phyloP scores from a whole-genome alignment of 768 basidiomycete species.

The Stropharia rugosoannulata region DNA sequence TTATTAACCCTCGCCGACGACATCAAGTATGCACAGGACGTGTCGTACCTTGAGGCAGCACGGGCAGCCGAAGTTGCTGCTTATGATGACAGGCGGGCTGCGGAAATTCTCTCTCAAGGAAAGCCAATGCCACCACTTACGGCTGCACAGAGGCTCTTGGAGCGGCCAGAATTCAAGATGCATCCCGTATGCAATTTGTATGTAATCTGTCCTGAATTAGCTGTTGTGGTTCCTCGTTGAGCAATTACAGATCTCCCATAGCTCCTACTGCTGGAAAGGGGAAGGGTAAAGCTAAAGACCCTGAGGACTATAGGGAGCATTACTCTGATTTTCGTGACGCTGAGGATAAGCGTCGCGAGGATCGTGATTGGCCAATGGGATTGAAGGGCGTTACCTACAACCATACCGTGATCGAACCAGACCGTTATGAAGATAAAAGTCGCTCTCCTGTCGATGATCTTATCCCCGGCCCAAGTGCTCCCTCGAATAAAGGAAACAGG shows the following conservation, averaged over 20 bases:
- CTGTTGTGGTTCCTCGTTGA: neutral
- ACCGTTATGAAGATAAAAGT: too few species aligned
- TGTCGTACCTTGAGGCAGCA: constrained; percentile 27
- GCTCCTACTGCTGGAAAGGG: neutral
- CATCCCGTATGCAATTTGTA: constrained; percentile 13
- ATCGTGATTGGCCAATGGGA: too few species aligned
- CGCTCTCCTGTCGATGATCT: too few species aligned
- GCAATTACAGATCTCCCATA: too few species aligned
- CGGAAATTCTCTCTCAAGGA: constrained; percentile 34
- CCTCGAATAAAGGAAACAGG: too few species aligned
- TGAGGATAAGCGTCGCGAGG: too few species aligned
- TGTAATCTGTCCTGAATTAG: neutral
- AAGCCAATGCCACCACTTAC: constrained; percentile 25
- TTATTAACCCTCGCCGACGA: constrained; percentile 34
- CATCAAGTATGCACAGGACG: constrained; percentile 36
- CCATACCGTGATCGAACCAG: too few species aligned
- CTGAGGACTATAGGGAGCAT: too few species aligned
- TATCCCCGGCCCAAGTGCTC: too few species aligned
- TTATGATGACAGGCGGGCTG: constrained; percentile 39
- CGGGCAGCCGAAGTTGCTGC: constrained; percentile 34
- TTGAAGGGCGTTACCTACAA: too few species aligned
- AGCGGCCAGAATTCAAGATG: constrained; percentile 15
- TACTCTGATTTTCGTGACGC: too few species aligned
- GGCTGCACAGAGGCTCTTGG: constrained; percentile 18
- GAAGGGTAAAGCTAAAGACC: neutral